phyloP scores from a whole-genome alignment of 2,329 filamentous ascomycete species.

The Cladophialophora chaetospira region DNA sequence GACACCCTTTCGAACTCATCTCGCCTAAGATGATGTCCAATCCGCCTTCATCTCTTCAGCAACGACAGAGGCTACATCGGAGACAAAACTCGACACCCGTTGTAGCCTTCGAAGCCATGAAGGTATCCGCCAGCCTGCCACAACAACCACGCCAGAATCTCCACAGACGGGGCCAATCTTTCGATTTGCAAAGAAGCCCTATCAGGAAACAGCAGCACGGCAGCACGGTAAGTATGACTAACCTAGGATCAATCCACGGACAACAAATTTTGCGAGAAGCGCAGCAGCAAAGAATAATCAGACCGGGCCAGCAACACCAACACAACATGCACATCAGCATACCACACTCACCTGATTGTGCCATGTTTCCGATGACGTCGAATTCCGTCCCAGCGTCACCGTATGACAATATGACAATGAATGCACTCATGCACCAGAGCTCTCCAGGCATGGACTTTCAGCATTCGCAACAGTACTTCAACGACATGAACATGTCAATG shows the following conservation, averaged over 20 bases:
- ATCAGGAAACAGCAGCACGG: slow-evolving; percentile 32
- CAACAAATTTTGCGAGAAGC: slow-evolving; percentile 86
- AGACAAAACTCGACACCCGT: slow-evolving; percentile 82
- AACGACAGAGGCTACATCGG: slow-evolving; percentile 74
- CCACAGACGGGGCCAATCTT: slow-evolving; percentile 77
- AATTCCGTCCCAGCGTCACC: slow-evolving; percentile 27
- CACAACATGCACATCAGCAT: slow-evolving; percentile 35
- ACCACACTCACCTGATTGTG: slow-evolving; percentile 42
- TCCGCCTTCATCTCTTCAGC: slow-evolving; percentile 70
- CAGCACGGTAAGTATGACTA: slow-evolving; percentile 53
- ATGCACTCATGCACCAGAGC: slow-evolving; percentile 31
- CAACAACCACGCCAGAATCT: slow-evolving; percentile 55
- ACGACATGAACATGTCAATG: slow-evolving; percentile 31
- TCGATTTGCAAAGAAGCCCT: slow-evolving; percentile 51
- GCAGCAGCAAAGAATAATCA: slow-evolving; percentile 82
- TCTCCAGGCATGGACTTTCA: slow-evolving; percentile 28
- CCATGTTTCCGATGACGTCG: slow-evolving; percentile 25
- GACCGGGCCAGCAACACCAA: slow-evolving; percentile 65
- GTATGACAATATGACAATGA: slow-evolving; percentile 35
- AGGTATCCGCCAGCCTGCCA: slow-evolving; percentile 61
- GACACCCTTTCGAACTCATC: slow-evolving; percentile 64
- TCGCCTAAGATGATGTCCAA: slow-evolving; percentile 80
- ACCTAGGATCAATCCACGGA: slow-evolving; percentile 60
- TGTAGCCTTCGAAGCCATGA: slow-evolving; percentile 72
- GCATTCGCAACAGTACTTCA: slow-evolving; percentile 31